Conservation (phyloP, 768 basidiomycete species). For the Lentinula guzmanii region DNA sequence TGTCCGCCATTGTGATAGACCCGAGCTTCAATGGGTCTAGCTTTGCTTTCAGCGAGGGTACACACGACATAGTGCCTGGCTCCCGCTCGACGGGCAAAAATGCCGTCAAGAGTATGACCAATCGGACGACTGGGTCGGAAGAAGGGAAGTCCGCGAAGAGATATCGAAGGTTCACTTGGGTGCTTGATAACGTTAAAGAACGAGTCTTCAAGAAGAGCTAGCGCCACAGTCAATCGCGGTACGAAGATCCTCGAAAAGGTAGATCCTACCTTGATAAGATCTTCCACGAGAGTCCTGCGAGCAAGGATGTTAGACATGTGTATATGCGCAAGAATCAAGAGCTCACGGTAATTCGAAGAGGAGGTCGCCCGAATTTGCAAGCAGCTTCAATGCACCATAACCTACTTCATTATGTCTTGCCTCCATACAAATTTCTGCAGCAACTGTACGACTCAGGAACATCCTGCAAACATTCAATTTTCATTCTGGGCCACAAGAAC, state of each 20-base stretch:
- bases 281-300: constrained; percentile 48
- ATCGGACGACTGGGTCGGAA: constrained; percentile 51
- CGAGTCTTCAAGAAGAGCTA: constrained; percentile 70
- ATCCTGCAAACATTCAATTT: constrained; percentile 40
- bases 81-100: constrained; percentile 35
- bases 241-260: background rate
- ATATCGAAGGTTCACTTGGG: constrained; percentile 49
- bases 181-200: constrained; percentile 47
- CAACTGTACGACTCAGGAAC: constrained; percentile 81
- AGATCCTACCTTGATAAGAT: constrained; percentile 55
- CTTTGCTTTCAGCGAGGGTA: constrained; percentile 35
- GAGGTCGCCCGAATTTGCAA: constrained; percentile 60
- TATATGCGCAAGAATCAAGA: background rate
- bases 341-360: constrained; percentile 64
- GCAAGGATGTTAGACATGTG: background rate
- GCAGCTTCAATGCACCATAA: constrained; percentile 60
- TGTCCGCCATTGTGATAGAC: constrained; percentile 53
- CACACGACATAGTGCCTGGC: constrained; percentile 4
- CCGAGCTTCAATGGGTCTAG: constrained; percentile 50
- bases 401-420: constrained; percentile 64
- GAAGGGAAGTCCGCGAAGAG: constrained; percentile 67
- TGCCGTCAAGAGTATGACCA: constrained; percentile 68
- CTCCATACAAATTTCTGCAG: constrained; percentile 80
- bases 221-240: constrained; percentile 9
- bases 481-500: background rate